Percentiles rank a stretch among this genome's conserved stretches.
phyloP scores from a whole-genome alignment of 352 stramenopile species.

The Phytopythium mirpurense region DNA sequence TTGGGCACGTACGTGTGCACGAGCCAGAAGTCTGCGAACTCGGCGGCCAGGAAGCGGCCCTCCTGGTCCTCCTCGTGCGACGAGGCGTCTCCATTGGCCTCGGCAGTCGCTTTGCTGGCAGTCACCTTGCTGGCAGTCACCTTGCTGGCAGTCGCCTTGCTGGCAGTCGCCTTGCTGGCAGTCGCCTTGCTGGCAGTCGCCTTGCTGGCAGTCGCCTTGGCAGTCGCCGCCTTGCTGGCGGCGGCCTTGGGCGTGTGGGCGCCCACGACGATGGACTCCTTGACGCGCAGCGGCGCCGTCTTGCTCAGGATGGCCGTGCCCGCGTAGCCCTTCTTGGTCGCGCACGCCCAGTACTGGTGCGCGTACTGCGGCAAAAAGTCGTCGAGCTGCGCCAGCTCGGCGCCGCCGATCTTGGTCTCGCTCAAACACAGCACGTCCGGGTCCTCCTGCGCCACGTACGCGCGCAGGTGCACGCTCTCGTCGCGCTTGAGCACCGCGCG shows the following conservation, averaged over 20 bases:
- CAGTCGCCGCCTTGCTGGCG: constrained; percentile 13
- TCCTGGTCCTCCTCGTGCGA: constrained; percentile 36
- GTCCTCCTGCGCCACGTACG: constrained; percentile 74
- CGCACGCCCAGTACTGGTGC: constrained; percentile 77
- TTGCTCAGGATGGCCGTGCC: constrained; percentile 75
- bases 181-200: too few relatives aligned
- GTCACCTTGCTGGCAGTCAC: neutral
- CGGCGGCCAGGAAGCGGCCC: constrained; percentile 72
- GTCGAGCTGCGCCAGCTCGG: constrained; percentile 72
- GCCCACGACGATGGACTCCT: constrained; percentile 53
- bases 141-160: constrained; percentile 13
- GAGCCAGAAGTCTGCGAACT: constrained; percentile 74
- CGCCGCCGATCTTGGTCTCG: constrained; percentile 77
- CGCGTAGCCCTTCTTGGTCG: constrained; percentile 73
- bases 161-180: constrained; percentile 10
- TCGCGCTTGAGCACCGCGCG: constrained; percentile 72
- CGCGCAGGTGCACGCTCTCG: constrained; percentile 55
- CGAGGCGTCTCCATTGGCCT: too few relatives aligned
- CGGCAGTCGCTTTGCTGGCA: too few relatives aligned
- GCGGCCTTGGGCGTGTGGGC: constrained; percentile 24
- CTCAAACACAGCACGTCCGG: constrained; percentile 81
- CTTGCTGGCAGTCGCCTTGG: neutral
- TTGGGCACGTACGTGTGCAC: constrained; percentile 87
- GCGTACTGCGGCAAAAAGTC: constrained; percentile 67
- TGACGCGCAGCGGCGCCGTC: constrained; percentile 61